These are phyloP conservation scores for Ambrosia artemisiifolia DNA, from an alignment of 129 eudicot genomes.

Conservation along the genomic window DNA sequence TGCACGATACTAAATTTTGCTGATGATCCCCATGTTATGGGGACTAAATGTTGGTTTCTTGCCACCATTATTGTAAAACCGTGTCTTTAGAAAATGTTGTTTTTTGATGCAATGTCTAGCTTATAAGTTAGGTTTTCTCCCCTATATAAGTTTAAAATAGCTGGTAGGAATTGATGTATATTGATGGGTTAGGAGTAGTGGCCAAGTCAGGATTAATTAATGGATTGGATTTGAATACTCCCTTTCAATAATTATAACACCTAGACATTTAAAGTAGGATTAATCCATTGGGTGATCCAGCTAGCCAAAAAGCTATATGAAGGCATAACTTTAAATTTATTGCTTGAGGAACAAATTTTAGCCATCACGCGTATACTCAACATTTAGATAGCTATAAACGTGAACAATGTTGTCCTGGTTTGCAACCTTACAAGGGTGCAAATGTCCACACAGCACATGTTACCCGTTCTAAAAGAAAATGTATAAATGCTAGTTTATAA, in stretches of 20 bases:
- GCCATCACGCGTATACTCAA: too few species aligned
- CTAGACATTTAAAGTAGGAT: background rate
- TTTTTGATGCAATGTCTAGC: background rate
- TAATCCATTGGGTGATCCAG: background rate
- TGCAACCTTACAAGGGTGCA: too few species aligned
- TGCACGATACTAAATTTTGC: constrained; percentile 57
- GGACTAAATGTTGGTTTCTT: constrained; percentile 39
- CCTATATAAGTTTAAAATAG: constrained; percentile 29
- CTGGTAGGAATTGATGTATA: constrained; percentile 35
- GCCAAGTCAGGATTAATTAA: constrained; percentile 23
- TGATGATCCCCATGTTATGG: constrained; percentile 46
- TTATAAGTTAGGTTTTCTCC: constrained; percentile 27
- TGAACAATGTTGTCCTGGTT: too few species aligned
- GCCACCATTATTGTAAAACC: constrained; percentile 26
- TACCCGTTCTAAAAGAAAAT: too few species aligned
- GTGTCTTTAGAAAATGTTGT: background rate
- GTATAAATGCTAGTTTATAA: too few species aligned
- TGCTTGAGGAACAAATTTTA: too few species aligned
- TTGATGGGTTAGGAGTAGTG: constrained; percentile 37
- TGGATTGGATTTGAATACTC: constrained; percentile 24
- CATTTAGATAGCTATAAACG: too few species aligned
- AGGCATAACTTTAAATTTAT: background rate
- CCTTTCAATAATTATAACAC: background rate
- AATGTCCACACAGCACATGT: too few species aligned
- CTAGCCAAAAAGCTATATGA: background rate